Base-by-base conservation (phyloP, 345 rosid species). In the Barbarea vulgaris region DNA sequence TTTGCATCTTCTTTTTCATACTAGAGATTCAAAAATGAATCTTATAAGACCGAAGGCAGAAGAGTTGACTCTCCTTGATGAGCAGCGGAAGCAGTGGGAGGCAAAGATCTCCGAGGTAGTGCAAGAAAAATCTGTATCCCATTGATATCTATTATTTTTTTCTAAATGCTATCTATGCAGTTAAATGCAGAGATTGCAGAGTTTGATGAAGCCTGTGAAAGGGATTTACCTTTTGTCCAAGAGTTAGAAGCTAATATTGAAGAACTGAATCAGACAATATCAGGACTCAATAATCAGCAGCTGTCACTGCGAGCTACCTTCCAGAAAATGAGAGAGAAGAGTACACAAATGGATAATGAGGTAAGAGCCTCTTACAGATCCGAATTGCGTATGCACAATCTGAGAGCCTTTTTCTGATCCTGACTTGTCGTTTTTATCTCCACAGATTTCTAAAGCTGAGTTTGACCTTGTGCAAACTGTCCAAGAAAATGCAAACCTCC, bases 381-480 rank as follows among this genome's bases (percentile, higher is more conserved):
- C 28, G 28, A 25, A 3, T 25, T 75, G 42, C 59, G 19, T 37
- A 4, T 55, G n/a, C 3, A 41, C 41, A 39, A 11, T 61, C 37
- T n/a, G 41, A 61, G 37, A 53, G 18, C 36, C 18, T 7, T 27
- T 67, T 76, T 53, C 12, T 30, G 63, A 21, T 60, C 54, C 42
- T 78, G 62, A 55, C 14, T 24, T 73, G 22, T 60, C 22, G 56
- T 7, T 68, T 22, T 22, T 67, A n/a, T 53, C 52, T 81, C 47
- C 64, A 69, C 87, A 95, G 99, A 86, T 89, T 66, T 84, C 90
- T 12, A 85, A 83, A 80, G 91, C 94, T 4, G 96, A 93, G 82
- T 89, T 87, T 75, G 88, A 84, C 46, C 87, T 95, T 44, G 88
- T 89, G 31, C 93, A 89, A 80, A 86, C 89, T 69, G 94, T 84